Conservation (phyloP, 2,329 filamentous ascomycete species). For the Anthostomella pinea region DNA sequence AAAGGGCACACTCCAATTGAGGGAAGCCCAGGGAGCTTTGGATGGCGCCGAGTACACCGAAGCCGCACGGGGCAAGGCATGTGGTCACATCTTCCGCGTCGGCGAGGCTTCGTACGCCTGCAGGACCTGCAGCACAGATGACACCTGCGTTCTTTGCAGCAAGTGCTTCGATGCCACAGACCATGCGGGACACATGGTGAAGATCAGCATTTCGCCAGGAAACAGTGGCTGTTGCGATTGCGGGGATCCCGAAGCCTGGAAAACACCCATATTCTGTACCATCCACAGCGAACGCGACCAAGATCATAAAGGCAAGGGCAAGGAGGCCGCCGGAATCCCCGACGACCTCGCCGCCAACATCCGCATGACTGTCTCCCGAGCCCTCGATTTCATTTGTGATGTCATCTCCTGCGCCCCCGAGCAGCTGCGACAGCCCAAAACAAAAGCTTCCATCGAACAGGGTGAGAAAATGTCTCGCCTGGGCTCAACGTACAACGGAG, state of each 20-base stretch:
- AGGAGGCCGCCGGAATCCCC: conserved; percentile 60
- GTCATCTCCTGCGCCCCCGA: conserved; percentile 97
- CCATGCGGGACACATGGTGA: conserved; percentile 88
- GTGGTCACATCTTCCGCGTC: conserved; percentile 93
- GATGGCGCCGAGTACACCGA: conserved; percentile 95
- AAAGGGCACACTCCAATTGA: conserved; percentile 68
- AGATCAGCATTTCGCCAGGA: conserved; percentile 81
- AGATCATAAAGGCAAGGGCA: conserved; percentile 59
- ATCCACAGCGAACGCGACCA: conserved; percentile 74
- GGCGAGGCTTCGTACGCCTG: conserved; percentile 94
- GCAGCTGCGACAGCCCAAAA: conserved; percentile 83
- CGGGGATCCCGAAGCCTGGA: conserved; percentile 94
- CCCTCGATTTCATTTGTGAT: conserved; percentile 93
- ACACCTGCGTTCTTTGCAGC: conserved; percentile 92
- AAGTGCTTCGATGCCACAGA: conserved; percentile 95
- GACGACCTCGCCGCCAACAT: conserved; percentile 74
- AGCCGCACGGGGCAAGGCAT: conserved; percentile 85
- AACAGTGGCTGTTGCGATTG: conserved; percentile 98
- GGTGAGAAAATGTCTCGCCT: conserved; percentile 82
- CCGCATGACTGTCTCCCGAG: conserved; percentile 78
- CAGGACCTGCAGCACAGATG: conserved; percentile 89
- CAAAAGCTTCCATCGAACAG: conserved; percentile 71
- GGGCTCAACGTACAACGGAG: conserved; percentile 69
- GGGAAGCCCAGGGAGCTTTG: conserved; percentile 84
- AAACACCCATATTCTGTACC: conserved; percentile 80